Percentiles rank a stretch among this genome's conserved stretches.
These are phyloP conservation scores for Brettanomyces naardenensis DNA, from an alignment of 805 yeast species.

Conservation along the genomic window DNA sequence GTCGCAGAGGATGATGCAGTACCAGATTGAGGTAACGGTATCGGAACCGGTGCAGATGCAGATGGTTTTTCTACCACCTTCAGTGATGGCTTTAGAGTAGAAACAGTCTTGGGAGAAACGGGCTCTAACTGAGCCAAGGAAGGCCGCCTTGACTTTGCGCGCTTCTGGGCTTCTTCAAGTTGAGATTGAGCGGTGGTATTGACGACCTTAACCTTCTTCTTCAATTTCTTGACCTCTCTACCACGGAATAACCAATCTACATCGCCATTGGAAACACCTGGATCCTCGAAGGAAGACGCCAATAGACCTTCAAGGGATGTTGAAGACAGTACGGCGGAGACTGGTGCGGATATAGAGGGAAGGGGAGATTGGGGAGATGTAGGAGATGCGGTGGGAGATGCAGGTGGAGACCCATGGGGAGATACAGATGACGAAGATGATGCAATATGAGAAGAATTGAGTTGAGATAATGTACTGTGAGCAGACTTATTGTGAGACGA, in stretches of 20 bases:
- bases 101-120: not conserved
- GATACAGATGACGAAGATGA: not conserved
- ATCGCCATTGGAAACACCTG: constrained; percentile 54
- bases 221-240: constrained; percentile 49
- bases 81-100: constrained; percentile 10
- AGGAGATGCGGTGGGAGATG: not conserved
- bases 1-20: not conserved
- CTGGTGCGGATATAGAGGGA: too few relatives aligned
- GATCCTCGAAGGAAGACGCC: too few relatives aligned
- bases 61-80: not conserved
- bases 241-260: constrained; percentile 84
- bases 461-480: too few relatives aligned
- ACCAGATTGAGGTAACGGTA: not conserved
- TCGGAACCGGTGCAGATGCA: constrained; percentile 1
- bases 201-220: constrained; percentile 30
- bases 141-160: constrained; percentile 10
- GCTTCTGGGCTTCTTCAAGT: constrained; percentile 17
- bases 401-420: not conserved
- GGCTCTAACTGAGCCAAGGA: constrained; percentile 4
- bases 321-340: too few relatives aligned
- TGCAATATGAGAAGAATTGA: too few relatives aligned
- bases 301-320: too few relatives aligned
- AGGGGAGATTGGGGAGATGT: not conserved
- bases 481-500: too few relatives aligned
- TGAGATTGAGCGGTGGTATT: constrained; percentile 26